A percentile compares a stretch with the other conserved stretches of the same genome.
phyloP scores from a whole-genome alignment of 139 green algal species.

The Cymbomonas tetramitiformis region DNA sequence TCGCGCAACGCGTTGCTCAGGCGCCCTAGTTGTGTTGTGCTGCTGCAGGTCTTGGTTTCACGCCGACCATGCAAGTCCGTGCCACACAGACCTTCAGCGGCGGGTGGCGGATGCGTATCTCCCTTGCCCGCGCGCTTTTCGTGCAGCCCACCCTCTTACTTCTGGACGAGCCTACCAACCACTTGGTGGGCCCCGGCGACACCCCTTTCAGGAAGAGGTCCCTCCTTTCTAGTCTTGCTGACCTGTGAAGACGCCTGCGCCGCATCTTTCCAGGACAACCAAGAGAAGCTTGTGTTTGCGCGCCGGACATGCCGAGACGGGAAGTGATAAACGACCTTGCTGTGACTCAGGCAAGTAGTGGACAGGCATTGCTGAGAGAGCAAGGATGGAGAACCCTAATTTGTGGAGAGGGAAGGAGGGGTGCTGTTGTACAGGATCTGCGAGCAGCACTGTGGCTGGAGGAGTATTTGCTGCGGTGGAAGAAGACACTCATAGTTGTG shows the following conservation, averaged over 20 bases:
- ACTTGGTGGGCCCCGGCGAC: too few species aligned
- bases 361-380: neutral
- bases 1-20: too few species aligned
- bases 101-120: slow-evolving; percentile 96
- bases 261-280: neutral
- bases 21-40: too few species aligned
- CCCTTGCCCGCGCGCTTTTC: slow-evolving; percentile 91
- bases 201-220: too few species aligned
- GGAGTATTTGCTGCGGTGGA: slow-evolving; percentile 84
- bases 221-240: neutral
- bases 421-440: too few species aligned
- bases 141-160: slow-evolving; percentile 94
- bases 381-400: neutral
- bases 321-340: neutral
- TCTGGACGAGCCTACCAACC: slow-evolving; percentile 97
- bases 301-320: neutral
- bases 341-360: neutral
- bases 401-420: neutral
- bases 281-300: neutral
- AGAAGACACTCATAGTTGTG: slow-evolving; percentile 98
- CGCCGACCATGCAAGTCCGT: slow-evolving; percentile 62
- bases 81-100: slow-evolving; percentile 65
- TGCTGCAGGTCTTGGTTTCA: slow-evolving; percentile 88
- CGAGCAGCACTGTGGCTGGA: slow-evolving; percentile 79
- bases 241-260: neutral